Percentiles rank a stretch among this genome's conserved stretches.
Conservation (phyloP, 2,329 filamentous ascomycete species). For the Fusarium torreyae region DNA sequence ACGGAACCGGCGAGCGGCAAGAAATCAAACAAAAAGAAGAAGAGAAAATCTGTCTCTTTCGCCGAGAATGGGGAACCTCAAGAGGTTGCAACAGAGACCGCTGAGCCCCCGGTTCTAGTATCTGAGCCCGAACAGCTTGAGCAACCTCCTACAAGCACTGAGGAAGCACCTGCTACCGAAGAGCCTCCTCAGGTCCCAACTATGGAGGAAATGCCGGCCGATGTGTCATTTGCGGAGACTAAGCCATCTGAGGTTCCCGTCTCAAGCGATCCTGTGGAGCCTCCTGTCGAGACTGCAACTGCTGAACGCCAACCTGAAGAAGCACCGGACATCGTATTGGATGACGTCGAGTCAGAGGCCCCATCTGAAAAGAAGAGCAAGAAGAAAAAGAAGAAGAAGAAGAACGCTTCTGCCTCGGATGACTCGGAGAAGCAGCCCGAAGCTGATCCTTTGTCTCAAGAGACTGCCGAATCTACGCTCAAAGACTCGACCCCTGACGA, state of each 20-base stretch:
- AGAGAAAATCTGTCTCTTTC: conserved; percentile 48
- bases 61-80: conserved; percentile 28
- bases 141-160: conserved; percentile 1
- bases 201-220: background rate
- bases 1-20: conserved; percentile 35
- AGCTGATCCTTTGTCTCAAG: conserved; percentile 22
- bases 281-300: conserved; percentile 6
- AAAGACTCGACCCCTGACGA: conserved; percentile 9
- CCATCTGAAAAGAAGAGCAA: conserved; percentile 48
- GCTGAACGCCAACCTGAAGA: conserved; percentile 23
- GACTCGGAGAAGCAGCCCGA: conserved; percentile 37
- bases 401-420: conserved; percentile 32
- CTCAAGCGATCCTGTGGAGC: background rate
- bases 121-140: conserved; percentile 31
- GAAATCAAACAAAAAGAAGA: conserved; percentile 53
- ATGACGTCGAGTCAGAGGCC: conserved; percentile 25
- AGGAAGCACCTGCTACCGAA: conserved; percentile 36
- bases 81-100: conserved; percentile 17
- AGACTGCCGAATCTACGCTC: conserved; percentile 15
- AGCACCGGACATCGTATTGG: background rate
- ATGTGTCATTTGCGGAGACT: conserved; percentile 1
- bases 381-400: conserved; percentile 58
- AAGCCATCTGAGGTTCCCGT: conserved; percentile 15
- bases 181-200: background rate
- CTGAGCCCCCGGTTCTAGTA: conserved; percentile 14